Evolutionary conservation across 2,329 filamentous ascomycete species (phyloP).

Genomic region (Incumbomyces delicatus): DNA sequence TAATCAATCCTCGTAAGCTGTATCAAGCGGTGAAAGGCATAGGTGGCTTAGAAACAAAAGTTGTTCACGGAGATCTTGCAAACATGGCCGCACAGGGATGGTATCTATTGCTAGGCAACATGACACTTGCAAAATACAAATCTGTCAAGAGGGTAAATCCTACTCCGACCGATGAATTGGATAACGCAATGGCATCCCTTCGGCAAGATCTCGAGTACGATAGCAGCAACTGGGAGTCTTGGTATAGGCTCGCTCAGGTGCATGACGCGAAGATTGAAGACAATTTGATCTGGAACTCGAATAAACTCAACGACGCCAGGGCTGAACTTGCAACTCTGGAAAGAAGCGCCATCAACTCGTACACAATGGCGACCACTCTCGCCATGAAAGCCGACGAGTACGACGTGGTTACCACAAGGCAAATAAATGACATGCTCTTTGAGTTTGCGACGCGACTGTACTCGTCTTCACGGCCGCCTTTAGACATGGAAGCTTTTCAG

Average conservation of each 20-base stretch:
- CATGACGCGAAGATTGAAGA: slow-evolving; percentile 85
- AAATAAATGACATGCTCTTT: slow-evolving; percentile 55
- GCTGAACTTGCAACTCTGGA: slow-evolving; percentile 65
- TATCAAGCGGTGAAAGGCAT: slow-evolving; percentile 73
- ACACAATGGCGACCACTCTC: slow-evolving; percentile 57
- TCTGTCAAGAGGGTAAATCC: slow-evolving; percentile 67
- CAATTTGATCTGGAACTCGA: slow-evolving; percentile 75
- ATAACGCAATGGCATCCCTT: slow-evolving; percentile 70
- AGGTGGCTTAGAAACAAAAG: slow-evolving; percentile 61
- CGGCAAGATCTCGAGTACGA: slow-evolving; percentile 75
- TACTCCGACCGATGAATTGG: slow-evolving; percentile 71
- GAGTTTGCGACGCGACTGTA: slow-evolving; percentile 62
- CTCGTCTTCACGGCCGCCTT: slow-evolving; percentile 57
- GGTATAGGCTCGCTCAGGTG: slow-evolving; percentile 79
- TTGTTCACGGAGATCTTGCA: slow-evolving; percentile 59
- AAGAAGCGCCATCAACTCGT: slow-evolving; percentile 73
- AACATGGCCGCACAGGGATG: slow-evolving; percentile 70
- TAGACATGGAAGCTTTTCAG: slow-evolving; percentile 57
- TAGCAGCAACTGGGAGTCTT: slow-evolving; percentile 75
- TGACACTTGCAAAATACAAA: slow-evolving; percentile 78
- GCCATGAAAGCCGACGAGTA: slow-evolving; percentile 49
- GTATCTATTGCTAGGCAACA: slow-evolving; percentile 86
- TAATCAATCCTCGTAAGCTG: slow-evolving; percentile 70
- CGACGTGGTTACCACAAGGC: slow-evolving; percentile 43
- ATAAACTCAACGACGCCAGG: slow-evolving; percentile 80